Percentiles rank a stretch among this genome's conserved stretches.
Conservation (phyloP, 352 stramenopile species). For the Elongisporangium anandrum region DNA sequence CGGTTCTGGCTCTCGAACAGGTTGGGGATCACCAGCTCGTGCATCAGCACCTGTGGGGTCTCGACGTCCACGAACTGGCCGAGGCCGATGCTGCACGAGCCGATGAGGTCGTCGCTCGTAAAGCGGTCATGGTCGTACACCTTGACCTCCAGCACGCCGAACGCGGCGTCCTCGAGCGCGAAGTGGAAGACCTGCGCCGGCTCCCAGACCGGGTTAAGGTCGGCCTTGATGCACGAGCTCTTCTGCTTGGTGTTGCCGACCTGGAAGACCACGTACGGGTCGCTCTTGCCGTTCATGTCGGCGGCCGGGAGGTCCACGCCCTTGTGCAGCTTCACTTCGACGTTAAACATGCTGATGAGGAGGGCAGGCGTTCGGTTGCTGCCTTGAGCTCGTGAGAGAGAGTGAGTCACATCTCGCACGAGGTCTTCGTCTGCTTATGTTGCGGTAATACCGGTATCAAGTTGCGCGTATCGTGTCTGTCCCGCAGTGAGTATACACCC, state of each 20-base stretch:
- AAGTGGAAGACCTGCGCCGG: slow-evolving; percentile 65
- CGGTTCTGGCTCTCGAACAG: slow-evolving; percentile 60
- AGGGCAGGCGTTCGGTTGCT: background rate
- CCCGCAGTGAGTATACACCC: background rate
- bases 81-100: slow-evolving; percentile 49
- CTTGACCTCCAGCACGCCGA: slow-evolving; percentile 53
- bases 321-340: slow-evolving; percentile 70
- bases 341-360: slow-evolving; percentile 34
- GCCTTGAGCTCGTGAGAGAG: background rate
- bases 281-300: slow-evolving; percentile 83
- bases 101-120: slow-evolving; percentile 78
- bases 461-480: background rate
- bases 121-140: slow-evolving; percentile 74
- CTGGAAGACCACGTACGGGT: slow-evolving; percentile 80
- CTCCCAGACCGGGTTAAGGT: slow-evolving; percentile 67
- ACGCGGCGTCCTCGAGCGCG: slow-evolving; percentile 47
- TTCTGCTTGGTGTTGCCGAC: slow-evolving; percentile 60
- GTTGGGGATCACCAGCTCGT: slow-evolving; percentile 48
- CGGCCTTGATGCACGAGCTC: slow-evolving; percentile 51
- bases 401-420: background rate
- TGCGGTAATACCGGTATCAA: background rate
- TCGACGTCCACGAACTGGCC: slow-evolving; percentile 35
- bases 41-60: slow-evolving; percentile 53
- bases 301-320: slow-evolving; percentile 59
- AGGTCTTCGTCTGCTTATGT: background rate